Base-by-base conservation (phyloP, 345 rosid species). In the Jatropha curcas region DNA sequence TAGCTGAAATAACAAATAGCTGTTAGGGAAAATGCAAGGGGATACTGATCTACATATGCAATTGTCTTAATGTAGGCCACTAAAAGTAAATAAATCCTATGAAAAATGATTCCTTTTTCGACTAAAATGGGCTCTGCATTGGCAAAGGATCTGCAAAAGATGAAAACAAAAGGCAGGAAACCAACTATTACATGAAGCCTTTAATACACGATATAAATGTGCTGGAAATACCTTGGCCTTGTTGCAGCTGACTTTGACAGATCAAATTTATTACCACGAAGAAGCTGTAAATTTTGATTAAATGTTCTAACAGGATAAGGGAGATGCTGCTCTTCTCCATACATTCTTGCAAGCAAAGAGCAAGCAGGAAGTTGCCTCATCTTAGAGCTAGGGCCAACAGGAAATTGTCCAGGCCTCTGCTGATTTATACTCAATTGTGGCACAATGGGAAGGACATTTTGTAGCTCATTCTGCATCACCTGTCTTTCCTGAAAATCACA, bases 1-100 rank as follows among this genome's bases (percentile, higher is more conserved):
- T 71, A 75, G 52, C 86, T 83, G 75, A 62, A 51, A 51, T 52
- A 74, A 71, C 5, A 33, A 60, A 35, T 5, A 17, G 55, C 24
- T n/a, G 70, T 60, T 55, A 45, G 63, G 60, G 50, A 37, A 43
- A 43, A 9, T 14, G 19, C 20, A 34, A 71, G 2, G 8, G 30
- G 16, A 37, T 52, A 57, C 19, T 27, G 37, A 34, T 14, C 53
- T 48, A 48, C 17, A n/a, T 1, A 48, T 48, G 53, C 53, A 48
- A 48, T 17, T n/a, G 17, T 48, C n/a, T 48, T 48, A 48, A 48
- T 48, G 20, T 48, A n/a, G n/a, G n/a, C n/a, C n/a, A n/a, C n/a
- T n/a, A n/a, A 61, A 35, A 7, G 27, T n/a, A n/a, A 9, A 28
- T 13, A 16, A 58, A 14, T 13, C 14, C 7, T 27, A 58, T 58